Evolutionary conservation across 345 rosid species (phyloP).

Genomic region (Eucalyptus urophylla): DNA sequence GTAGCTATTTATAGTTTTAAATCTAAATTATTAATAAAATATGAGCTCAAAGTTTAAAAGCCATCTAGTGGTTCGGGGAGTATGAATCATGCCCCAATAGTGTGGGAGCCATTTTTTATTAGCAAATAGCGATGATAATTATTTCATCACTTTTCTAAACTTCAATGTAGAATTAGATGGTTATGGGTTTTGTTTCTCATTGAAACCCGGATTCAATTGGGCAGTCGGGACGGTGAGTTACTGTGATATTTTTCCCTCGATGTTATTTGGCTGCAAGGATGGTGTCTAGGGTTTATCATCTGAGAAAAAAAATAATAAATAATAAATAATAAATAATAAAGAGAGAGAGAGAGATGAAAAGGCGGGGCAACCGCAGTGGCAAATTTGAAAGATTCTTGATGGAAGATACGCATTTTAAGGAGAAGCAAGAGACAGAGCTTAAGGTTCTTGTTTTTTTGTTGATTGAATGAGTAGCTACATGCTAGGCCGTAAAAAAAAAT

Average conservation of each 20-base stretch:
- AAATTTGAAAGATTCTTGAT: neutral
- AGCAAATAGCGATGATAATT: neutral
- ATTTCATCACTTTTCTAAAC: neutral
- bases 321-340: too few relatives aligned
- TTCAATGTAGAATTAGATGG: neutral
- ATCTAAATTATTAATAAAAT: neutral
- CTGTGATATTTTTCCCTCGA: neutral
- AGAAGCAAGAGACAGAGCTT: neutral
- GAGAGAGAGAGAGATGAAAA: neutral
- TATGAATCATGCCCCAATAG: neutral
- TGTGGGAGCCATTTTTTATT: neutral
- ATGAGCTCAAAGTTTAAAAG: neutral
- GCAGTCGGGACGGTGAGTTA: neutral
- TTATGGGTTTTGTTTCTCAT: neutral
- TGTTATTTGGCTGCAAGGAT: neutral
- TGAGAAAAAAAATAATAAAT: neutral
- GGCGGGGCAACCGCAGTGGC: neutral
- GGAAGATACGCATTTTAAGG: neutral
- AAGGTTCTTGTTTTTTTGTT: neutral
- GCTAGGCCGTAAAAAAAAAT: neutral
- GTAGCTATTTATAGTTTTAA: neutral
- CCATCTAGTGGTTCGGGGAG: neutral
- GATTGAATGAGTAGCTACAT: neutral
- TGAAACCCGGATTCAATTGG: neutral
- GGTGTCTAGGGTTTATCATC: neutral